Evolutionary conservation across 2,329 filamentous ascomycete species (phyloP).

Genomic region (Ceratocystiopsis sp.): DNA sequence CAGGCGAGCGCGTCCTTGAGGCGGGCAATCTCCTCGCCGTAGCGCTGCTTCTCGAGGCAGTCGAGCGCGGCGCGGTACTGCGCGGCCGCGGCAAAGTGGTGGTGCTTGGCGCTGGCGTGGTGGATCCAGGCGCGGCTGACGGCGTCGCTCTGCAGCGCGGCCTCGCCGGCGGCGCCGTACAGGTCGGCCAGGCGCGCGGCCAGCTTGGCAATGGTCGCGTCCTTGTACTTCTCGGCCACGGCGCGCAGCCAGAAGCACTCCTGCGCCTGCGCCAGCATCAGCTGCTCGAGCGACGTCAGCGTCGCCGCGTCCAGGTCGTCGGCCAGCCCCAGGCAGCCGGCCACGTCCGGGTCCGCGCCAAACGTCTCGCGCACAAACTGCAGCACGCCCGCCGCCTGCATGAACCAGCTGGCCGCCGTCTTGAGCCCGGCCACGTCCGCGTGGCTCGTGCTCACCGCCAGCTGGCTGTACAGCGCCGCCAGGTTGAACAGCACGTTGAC

Average conservation of each 20-base stretch:
- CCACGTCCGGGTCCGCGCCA: constrained; percentile 64
- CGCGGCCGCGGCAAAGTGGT: constrained; percentile 90
- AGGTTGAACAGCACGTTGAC: constrained; percentile 90
- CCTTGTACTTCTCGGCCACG: constrained; percentile 83
- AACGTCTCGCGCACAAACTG: constrained; percentile 59
- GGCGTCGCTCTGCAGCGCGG: constrained; percentile 72
- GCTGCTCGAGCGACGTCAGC: constrained; percentile 62
- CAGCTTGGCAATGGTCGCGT: constrained; percentile 78
- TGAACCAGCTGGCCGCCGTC: constrained; percentile 77
- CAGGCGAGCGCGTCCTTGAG: constrained; percentile 68
- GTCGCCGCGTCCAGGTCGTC: constrained; percentile 93
- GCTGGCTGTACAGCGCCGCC: constrained; percentile 80
- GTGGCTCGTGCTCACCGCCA: constrained; percentile 66
- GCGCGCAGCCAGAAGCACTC: constrained; percentile 98
- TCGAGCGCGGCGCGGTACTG: constrained; percentile 86
- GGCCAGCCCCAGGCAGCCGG: constrained; percentile 49
- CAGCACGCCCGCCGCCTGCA: constrained; percentile 70
- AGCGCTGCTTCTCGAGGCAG: constrained; percentile 81
- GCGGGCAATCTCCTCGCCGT: constrained; percentile 86
- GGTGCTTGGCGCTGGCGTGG: constrained; percentile 90
- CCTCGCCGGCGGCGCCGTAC: constrained; percentile 70
- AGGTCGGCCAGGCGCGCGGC: constrained; percentile 81
- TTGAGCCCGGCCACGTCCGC: constrained; percentile 65
- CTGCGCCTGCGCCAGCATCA: constrained; percentile 83
- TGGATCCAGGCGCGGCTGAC: constrained; percentile 95